Evolutionary conservation across 805 yeast species (phyloP).

Genomic region (Candida ponderosae): DNA sequence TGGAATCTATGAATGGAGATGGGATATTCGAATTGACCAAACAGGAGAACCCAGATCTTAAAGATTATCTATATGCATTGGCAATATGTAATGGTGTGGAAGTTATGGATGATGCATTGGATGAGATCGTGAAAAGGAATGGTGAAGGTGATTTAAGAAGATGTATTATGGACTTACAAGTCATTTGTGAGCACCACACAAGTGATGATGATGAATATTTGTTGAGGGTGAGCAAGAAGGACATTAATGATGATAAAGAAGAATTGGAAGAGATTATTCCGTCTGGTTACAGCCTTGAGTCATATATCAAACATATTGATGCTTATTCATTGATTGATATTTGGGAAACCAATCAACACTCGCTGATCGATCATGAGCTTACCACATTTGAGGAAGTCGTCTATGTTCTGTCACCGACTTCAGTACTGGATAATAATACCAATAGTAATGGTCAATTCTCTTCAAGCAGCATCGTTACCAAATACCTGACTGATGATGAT

Average conservation of each 20-base stretch:
- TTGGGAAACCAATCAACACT: conserved; percentile 3
- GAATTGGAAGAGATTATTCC: neutral
- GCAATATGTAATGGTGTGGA: conserved; percentile 27
- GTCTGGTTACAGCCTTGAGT: neutral
- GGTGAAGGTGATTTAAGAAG: conserved; percentile 36
- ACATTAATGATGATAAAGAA: too few species aligned
- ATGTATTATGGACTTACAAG: conserved; percentile 38
- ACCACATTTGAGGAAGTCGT: conserved; percentile 26
- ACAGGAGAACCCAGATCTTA: conserved; percentile 12
- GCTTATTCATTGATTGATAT: conserved; percentile 9
- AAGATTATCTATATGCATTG: conserved; percentile 34
- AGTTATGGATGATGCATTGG: conserved; percentile 23
- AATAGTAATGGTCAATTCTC: neutral
- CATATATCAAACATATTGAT: conserved; percentile 1
- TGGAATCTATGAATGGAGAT: conserved; percentile 33
- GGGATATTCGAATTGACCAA: conserved; percentile 27
- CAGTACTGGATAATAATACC: too few species aligned
- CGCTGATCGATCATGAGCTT: conserved; percentile 8
- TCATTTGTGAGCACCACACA: conserved; percentile 19
- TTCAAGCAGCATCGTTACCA: too few species aligned
- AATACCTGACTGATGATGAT: conserved; percentile 24
- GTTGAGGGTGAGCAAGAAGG: neutral
- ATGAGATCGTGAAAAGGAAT: conserved; percentile 18
- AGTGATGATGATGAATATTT: neutral
- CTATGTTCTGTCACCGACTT: too few species aligned